These are phyloP conservation scores for Penicillium capsulatum DNA, from an alignment of 2,329 filamentous ascomycete genomes.

Conservation along the genomic window DNA sequence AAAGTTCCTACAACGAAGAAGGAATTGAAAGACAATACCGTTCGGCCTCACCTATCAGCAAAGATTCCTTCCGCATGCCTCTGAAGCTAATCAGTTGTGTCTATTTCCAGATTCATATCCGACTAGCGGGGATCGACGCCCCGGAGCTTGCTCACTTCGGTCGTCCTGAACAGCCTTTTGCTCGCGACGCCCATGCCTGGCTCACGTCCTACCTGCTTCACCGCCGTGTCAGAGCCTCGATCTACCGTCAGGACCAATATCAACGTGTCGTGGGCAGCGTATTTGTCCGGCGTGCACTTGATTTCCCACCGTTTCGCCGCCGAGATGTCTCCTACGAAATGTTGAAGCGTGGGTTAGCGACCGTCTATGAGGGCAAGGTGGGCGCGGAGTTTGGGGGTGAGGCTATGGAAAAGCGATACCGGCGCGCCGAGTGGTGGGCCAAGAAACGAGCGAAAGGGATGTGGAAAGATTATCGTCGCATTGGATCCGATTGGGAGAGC, in stretches of 20 bases:
- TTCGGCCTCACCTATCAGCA: slow-evolving; percentile 44
- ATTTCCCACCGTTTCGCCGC: slow-evolving; percentile 50
- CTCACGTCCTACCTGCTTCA: slow-evolving; percentile 68
- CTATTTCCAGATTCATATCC: slow-evolving; percentile 65
- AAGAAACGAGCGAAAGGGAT: slow-evolving; percentile 64
- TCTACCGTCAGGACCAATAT: slow-evolving; percentile 87
- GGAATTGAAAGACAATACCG: slow-evolving; percentile 71
- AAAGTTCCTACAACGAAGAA: slow-evolving; percentile 65
- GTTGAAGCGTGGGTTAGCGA: slow-evolving; percentile 78
- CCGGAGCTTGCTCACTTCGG: slow-evolving; percentile 93
- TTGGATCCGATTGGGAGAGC: slow-evolving; percentile 63
- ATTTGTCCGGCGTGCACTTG: slow-evolving; percentile 57
- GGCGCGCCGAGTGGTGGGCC: slow-evolving; percentile 51
- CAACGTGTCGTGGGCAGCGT: slow-evolving; percentile 85
- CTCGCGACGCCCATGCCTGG: slow-evolving; percentile 76
- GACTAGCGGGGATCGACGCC: slow-evolving; percentile 87
- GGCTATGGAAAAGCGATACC: slow-evolving; percentile 49
- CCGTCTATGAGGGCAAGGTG: slow-evolving; percentile 86
- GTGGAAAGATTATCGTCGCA: slow-evolving; percentile 61
- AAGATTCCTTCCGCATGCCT: not conserved
- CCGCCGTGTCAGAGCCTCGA: slow-evolving; percentile 71
- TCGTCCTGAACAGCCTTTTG: slow-evolving; percentile 75
- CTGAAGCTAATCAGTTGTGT: not conserved
- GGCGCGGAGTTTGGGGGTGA: slow-evolving; percentile 82
- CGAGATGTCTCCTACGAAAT: slow-evolving; percentile 86